A percentile compares a stretch with the other conserved stretches of the same genome.
Conservation (phyloP, 306 rosid genomes). For the Psophocarpus tetragonolobus region DNA sequence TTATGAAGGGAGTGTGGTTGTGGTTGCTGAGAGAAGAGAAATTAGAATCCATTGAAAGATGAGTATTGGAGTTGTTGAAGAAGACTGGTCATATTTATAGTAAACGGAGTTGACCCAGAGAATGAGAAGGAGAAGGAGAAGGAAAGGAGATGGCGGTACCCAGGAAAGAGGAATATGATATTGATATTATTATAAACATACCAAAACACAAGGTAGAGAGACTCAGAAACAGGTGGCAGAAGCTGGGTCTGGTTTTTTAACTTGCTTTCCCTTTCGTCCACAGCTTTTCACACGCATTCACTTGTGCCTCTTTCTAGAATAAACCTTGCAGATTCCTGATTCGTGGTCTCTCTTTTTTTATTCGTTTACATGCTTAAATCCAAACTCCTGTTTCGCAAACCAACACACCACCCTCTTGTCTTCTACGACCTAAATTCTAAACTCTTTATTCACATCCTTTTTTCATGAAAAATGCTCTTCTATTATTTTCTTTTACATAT, state of each 20-base stretch:
- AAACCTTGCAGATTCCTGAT: conserved; percentile 30
- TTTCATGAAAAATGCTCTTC: no score
- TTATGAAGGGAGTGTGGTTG: not conserved
- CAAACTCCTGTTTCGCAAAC: not conserved
- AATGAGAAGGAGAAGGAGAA: not conserved
- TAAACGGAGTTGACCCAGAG: conserved; percentile 37
- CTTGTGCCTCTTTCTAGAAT: conserved; percentile 7
- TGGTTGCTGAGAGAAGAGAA: not conserved
- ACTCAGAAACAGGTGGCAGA: conserved; percentile 34
- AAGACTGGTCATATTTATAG: conserved; percentile 30
- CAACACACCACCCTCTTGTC: not conserved
- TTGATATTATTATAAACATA: not conserved
- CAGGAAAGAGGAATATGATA: conserved; percentile 7
- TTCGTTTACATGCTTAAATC: not conserved
- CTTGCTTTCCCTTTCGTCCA: no score
- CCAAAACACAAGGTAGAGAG: no score
- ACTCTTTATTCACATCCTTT: no score
- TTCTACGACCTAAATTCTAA: not conserved
- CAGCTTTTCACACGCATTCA: not conserved
- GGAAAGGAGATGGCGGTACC: no score
- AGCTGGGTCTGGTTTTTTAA: no score
- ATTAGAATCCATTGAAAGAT: not conserved
- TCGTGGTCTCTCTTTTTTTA: not conserved
- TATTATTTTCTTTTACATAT: no score
- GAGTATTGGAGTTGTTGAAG: not conserved